A percentile compares a stretch with the other conserved stretches of the same genome.
Conservation (phyloP, 176 grass and related monocot species). For the Echinochloa phyllopogon region DNA sequence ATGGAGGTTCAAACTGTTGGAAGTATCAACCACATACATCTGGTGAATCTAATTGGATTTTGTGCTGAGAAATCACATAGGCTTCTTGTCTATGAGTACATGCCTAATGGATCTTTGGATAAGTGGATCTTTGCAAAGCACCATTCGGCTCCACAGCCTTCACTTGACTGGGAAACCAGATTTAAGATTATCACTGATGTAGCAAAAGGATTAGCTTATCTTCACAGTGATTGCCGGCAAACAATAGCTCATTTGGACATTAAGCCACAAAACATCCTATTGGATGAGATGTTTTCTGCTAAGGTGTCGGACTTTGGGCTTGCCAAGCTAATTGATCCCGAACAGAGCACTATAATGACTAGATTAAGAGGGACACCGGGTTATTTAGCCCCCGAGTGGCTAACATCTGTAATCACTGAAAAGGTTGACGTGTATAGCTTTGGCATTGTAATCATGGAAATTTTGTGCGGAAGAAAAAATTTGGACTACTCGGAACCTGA, state of each 20-base stretch:
- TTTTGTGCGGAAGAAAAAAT: constrained; percentile 59
- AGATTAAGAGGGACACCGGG: constrained; percentile 58
- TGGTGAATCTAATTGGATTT: constrained; percentile 67
- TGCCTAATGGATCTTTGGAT: constrained; percentile 64
- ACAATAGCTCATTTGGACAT: constrained; percentile 69
- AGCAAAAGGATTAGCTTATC: constrained; percentile 55
- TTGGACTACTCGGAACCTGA: constrained; percentile 53
- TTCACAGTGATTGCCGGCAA: constrained; percentile 61
- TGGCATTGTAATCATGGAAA: constrained; percentile 58
- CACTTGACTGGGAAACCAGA: constrained; percentile 57
- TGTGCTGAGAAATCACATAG: constrained; percentile 53
- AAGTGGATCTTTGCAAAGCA: constrained; percentile 63
- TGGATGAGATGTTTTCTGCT: constrained; percentile 51
- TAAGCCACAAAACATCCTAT: constrained; percentile 71
- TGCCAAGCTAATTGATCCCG: constrained; percentile 59
- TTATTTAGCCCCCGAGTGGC: constrained; percentile 65
- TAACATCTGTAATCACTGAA: constrained; percentile 55
- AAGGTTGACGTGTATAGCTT: constrained; percentile 64
- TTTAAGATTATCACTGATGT: constrained; percentile 44
- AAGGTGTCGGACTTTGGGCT: constrained; percentile 71
- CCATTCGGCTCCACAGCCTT: background rate
- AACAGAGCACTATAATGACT: constrained; percentile 60
- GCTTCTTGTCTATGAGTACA: constrained; percentile 67
- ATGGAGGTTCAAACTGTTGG: constrained; percentile 67
- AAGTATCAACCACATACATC: constrained; percentile 55